A percentile compares a stretch with the other conserved stretches of the same genome.
Evolutionary conservation across 164 flowering plant genomes (phyloP).

Genomic region (Dillenia suffruticosa): DNA sequence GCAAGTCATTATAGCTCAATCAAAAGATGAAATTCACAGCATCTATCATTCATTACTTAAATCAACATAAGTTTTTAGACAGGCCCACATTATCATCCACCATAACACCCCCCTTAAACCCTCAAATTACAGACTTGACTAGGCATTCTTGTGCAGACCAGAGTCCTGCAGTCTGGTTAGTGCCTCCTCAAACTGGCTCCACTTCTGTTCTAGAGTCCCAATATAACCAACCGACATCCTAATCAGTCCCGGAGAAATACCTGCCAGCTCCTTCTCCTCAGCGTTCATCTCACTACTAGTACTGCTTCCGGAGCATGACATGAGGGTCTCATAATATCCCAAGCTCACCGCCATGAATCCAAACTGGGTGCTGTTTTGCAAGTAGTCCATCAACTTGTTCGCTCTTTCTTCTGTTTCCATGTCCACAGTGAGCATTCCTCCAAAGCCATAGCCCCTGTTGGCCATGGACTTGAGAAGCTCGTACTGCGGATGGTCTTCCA

Average conservation of each 20-base stretch:
- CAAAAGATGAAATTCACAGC: no score
- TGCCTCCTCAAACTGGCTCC: slow-evolving; percentile 67
- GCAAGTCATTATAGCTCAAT: no score
- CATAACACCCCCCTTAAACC: not conserved
- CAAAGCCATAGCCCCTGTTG: slow-evolving; percentile 71
- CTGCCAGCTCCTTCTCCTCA: slow-evolving; percentile 66
- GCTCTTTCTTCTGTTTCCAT: slow-evolving; percentile 88
- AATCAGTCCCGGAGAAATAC: slow-evolving; percentile 83
- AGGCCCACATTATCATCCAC: no score
- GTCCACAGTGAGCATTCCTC: slow-evolving; percentile 76
- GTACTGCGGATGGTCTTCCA: slow-evolving; percentile 82
- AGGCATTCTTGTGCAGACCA: not conserved
- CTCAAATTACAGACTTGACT: not conserved
- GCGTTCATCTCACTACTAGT: slow-evolving; percentile 82
- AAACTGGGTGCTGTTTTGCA: slow-evolving; percentile 74
- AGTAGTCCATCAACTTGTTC: slow-evolving; percentile 53
- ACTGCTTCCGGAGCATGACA: slow-evolving; percentile 95
- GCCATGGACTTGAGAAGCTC: slow-evolving; percentile 45
- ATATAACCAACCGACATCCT: slow-evolving; percentile 88
- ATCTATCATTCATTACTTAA: no score
- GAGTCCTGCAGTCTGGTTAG: not conserved
- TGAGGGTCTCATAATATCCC: slow-evolving; percentile 94
- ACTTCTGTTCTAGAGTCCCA: slow-evolving; percentile 82
- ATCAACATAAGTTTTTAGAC: no score
- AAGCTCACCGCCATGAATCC: slow-evolving; percentile 94